Evolutionary conservation across 1,139 yeast genomes (phyloP), one percentile per base, ranked within the genome.

Genomic region (Suhomyces ambrosiae): DNA sequence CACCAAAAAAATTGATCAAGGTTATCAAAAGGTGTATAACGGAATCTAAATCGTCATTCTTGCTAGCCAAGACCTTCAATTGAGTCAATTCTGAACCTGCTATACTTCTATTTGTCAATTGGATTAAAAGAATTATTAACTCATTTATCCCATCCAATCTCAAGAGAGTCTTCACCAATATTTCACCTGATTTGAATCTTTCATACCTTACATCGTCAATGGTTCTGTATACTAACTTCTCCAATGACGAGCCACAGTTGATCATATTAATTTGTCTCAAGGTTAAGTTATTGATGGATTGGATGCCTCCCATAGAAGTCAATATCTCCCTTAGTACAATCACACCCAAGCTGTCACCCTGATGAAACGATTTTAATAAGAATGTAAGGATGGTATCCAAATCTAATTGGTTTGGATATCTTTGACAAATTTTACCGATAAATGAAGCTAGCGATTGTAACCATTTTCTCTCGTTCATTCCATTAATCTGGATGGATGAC

Each of bases 391-490:
- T 65, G 14, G 85, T 82, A 1, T 60, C 58, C 27, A 84, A 54
- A 47, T 79, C 79, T 50, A 84, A 74, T 1, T 57, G 49, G 16
- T 65, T 61, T 0, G 78, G 71, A 49, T 80, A 79, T 7, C 65
- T 59, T 41, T 71, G 78, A 27, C 83, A 79, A 5, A 83, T 60
- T 41, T 79, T 79, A 2, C 90, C 89, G 40, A 83, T 73, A 48
- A 85, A 84, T 2, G 76, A 65, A 0, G 89, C 74, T 18, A 85
- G 60, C 21, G 88, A 81, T 53, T 83, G 95, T 24, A 88, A 75
- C 97, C 97, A 92, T 54, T 80, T 83, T 14, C 87, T 72, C 44
- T 86, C 94, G 50, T 82, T 79, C 42, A 90, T 65, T 4, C 97
- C 97, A 61, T 89, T 92, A 12, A 62, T 71, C 58, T 88, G 96